phyloP scores from a whole-genome alignment of 2,329 filamentous ascomycete species.

The Orbilia oligospora region DNA sequence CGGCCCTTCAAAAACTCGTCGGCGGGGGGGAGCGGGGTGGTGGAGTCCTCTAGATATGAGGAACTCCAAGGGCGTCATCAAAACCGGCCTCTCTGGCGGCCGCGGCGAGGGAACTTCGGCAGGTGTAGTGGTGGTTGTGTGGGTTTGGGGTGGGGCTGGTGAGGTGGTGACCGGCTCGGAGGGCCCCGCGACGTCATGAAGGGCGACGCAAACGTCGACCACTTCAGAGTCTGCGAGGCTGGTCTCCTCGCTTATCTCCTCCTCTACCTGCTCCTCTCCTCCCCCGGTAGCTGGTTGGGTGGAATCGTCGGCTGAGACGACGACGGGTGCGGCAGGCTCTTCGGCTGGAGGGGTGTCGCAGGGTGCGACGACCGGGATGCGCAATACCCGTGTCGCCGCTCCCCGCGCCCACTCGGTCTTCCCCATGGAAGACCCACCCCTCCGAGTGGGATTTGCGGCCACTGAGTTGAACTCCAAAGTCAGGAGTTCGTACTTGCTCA shows the following conservation, averaged over 20 bases:
- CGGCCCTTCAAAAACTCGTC: neutral
- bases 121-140: neutral
- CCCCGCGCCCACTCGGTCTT: slow-evolving; percentile 27
- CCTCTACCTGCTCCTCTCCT: neutral
- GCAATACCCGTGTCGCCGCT: slow-evolving; percentile 9
- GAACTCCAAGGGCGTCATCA: slow-evolving; percentile 41
- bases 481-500: slow-evolving; percentile 34
- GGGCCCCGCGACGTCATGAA: no score
- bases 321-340: no score
- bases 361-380: neutral
- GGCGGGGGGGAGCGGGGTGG: neutral
- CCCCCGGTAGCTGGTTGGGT: neutral
- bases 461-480: slow-evolving; percentile 31
- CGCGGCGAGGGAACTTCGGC: slow-evolving; percentile 4
- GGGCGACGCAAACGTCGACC: neutral
- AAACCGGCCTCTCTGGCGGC: neutral
- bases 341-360: neutral
- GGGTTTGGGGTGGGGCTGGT: neutral
- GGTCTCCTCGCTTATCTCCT: neutral
- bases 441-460: neutral
- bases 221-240: slow-evolving; percentile 4
- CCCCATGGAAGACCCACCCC: slow-evolving; percentile 13
- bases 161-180: no score
- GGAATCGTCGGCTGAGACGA: neutral
- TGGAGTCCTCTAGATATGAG: slow-evolving; percentile 45